Base-by-base conservation (phyloP, 2,329 filamentous ascomycete genomes). In the Lecanicillium sp. region DNA sequence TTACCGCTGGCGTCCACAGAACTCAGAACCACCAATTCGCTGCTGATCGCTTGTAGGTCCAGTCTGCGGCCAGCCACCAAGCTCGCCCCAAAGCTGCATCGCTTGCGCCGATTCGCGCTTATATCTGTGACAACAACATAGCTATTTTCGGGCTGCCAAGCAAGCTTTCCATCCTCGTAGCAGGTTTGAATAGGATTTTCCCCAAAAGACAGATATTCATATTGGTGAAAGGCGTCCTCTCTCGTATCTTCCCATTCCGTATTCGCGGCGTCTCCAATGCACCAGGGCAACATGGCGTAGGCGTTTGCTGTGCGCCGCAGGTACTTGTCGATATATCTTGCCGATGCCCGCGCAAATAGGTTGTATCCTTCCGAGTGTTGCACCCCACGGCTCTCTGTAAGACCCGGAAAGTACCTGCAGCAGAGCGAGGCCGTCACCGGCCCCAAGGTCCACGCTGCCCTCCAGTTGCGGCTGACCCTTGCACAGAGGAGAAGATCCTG, bases 401-500 rank as follows among this genome's bases (percentile, higher is more conserved):
- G 41, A 0, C 55, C 57, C 0, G 55, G 52, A 19, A 56, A 59
- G 33, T 58, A 51, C 17, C 39, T 40, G 4, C 43, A 45, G 29
- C 51, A 50, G 5, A 57, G 43, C 3, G 39, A 40, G 1, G 33
- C 22, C 4, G 46, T 22, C 5, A 59, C 46, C 3, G 39, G 43
- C 12, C 40, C 44, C 19, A 52, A 48, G 11, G 46, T 47, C 54
- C 55, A 58, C 6, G 38, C 17, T 2, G 28, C 17, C 6, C 42
- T 40, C 57, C 57, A 60, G n/a, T 40, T 39, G 11, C 30, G 50
- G 9, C 44, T 58, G 2, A 57, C 57, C 5, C 41, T 17, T 12
- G 22, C 44, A 35, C 56, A 59, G 27, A 30, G 41, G 37, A 51
- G 31, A 17, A 54, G 42, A 18, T 59, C 56, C 5, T 50, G 36